Evolutionary conservation across 441 rosid species (phyloP).

Genomic region (Adansonia rubrostipa): DNA sequence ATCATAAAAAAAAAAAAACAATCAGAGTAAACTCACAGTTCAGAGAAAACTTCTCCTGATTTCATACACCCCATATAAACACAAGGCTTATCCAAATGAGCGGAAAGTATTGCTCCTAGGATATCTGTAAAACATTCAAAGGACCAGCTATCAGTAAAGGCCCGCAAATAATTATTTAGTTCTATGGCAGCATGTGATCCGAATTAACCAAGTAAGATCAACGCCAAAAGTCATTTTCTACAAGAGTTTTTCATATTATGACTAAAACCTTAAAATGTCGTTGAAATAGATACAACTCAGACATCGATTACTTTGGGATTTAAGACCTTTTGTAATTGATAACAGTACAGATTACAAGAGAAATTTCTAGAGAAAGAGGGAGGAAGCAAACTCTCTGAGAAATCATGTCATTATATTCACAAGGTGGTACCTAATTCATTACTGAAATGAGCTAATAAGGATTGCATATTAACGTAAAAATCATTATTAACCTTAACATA

Average conservation of each 20-base stretch:
- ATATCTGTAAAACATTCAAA: slow-evolving; percentile 36
- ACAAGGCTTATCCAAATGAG: slow-evolving; percentile 53
- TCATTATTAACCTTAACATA: slow-evolving; percentile 89
- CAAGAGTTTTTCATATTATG: background rate
- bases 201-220: background rate
- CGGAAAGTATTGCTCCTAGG: slow-evolving; percentile 44
- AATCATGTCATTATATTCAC: background rate
- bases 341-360: too few relatives aligned
- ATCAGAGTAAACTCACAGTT: slow-evolving; percentile 47
- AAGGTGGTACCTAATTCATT: background rate
- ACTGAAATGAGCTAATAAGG: slow-evolving; percentile 18
- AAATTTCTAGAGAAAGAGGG: too few relatives aligned
- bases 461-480: slow-evolving; percentile 70
- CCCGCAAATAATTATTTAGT: background rate
- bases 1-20: slow-evolving; percentile 13
- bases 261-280: too few relatives aligned
- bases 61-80: slow-evolving; percentile 81
- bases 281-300: background rate
- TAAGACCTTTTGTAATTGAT: too few relatives aligned
- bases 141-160: background rate
- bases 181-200: background rate
- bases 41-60: slow-evolving; percentile 72
- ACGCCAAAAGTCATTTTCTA: background rate
- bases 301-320: too few relatives aligned
- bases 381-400: background rate